Conservation (phyloP, 371 early-diverging fungal genomes). For the Mucor circinelloides region DNA sequence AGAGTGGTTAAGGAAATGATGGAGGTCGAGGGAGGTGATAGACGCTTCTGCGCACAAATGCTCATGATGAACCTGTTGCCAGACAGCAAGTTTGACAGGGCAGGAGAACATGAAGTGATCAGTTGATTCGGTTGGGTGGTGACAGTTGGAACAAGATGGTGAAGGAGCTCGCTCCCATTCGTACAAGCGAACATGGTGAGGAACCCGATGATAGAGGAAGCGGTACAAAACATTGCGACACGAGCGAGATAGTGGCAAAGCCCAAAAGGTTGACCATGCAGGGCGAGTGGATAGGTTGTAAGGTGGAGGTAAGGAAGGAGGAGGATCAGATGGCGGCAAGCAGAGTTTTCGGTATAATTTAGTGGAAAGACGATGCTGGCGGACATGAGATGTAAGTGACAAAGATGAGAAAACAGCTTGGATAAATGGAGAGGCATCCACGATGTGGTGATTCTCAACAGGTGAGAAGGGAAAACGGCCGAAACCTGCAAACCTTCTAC, state of each 20-base stretch:
- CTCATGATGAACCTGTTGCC: background rate
- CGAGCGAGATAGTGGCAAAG: no score
- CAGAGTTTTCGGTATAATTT: background rate
- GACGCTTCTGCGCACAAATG: background rate
- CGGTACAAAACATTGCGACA: no score
- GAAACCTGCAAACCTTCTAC: no score
- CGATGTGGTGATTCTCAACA: background rate
- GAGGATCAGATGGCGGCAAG: background rate
- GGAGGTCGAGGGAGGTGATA: background rate
- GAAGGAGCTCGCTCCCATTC: no score
- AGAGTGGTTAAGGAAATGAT: background rate
- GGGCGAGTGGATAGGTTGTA: background rate
- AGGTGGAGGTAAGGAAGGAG: background rate
- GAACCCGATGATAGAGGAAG: no score
- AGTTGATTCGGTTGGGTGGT: background rate
- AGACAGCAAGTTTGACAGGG: slow-evolving; percentile 1
- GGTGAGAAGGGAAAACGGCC: background rate
- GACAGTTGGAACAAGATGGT: slow-evolving; percentile 3
- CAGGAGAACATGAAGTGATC: slow-evolving; percentile 5
- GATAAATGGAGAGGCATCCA: background rate
- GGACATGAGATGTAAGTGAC: background rate
- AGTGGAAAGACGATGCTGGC: no score
- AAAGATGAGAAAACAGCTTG: background rate
- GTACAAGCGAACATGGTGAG: no score
- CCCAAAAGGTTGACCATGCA: no score